phyloP scores from a whole-genome alignment of 73 alveolate species.

The Stentor coeruleus region DNA sequence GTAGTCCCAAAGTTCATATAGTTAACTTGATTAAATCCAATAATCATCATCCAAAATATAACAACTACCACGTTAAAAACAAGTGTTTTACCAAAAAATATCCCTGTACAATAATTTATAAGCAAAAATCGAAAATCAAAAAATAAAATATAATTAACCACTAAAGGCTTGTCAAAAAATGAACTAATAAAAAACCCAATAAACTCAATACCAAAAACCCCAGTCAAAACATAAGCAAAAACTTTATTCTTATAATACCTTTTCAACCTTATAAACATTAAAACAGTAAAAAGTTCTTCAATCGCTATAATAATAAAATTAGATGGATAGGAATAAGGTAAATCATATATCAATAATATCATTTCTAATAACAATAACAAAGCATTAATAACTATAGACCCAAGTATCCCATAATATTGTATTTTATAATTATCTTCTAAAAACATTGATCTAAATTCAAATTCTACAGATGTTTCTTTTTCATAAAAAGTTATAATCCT shows the following conservation, averaged over 20 bases:
- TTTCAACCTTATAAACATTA: neutral
- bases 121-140: too few species aligned
- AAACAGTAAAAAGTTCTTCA: neutral
- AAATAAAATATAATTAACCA: too few species aligned
- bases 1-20: too few species aligned
- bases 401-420: neutral
- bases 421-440: neutral
- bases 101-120: too few species aligned
- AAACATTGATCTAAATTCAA: neutral
- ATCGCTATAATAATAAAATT: neutral
- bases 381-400: neutral
- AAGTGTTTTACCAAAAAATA: too few species aligned
- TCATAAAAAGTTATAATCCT: neutral
- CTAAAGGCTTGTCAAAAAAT: too few species aligned
- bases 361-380: neutral
- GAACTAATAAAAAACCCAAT: neutral
- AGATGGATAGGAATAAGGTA: neutral
- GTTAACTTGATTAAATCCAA: too few species aligned
- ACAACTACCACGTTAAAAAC: too few species aligned
- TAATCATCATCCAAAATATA: too few species aligned
- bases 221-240: neutral
- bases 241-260: too few species aligned
- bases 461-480: neutral
- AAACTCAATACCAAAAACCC: neutral
- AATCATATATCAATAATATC: neutral